Conservation (phyloP, 2,329 filamentous ascomycete genomes). For the Fulvia fulva region DNA sequence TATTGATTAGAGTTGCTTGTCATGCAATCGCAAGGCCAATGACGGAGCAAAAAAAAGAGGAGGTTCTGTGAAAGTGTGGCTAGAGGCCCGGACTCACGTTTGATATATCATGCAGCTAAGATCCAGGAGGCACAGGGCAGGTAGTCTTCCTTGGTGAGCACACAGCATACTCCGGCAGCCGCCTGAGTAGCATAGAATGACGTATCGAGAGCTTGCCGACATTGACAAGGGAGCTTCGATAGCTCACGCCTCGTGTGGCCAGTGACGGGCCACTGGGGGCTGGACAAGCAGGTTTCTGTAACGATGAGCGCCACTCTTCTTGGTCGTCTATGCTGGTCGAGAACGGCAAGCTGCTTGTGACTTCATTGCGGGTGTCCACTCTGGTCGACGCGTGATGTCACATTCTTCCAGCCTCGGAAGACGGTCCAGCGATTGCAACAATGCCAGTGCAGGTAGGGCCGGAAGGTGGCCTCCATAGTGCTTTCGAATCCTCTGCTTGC, state of each 20-base stretch:
- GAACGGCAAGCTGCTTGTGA: conserved; percentile 10
- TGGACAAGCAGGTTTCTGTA: conserved; percentile 18
- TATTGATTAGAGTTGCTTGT: conserved; percentile 47
- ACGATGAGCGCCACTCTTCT: conserved; percentile 13
- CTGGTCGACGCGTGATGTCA: conserved; percentile 3
- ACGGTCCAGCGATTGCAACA: neutral
- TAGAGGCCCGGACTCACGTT: conserved; percentile 13
- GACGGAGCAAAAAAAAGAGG: conserved; percentile 15
- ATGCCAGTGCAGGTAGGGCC: neutral
- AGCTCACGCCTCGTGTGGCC: conserved; percentile 29
- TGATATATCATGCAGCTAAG: conserved; percentile 19
- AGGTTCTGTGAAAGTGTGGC: conserved; percentile 17
- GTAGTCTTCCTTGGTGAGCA: conserved; percentile 1
- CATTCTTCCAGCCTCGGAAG: conserved; percentile 1
- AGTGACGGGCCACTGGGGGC: conserved; percentile 17
- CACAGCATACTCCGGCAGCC: neutral
- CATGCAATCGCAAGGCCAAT: conserved; percentile 39
- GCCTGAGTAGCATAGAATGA: conserved; percentile 15
- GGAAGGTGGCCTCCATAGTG: neutral
- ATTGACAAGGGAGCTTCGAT: conserved; percentile 11
- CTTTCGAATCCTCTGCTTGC: neutral
- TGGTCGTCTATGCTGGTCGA: conserved; percentile 8
- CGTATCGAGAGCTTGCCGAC: conserved; percentile 9
- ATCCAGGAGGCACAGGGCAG: conserved; percentile 8
- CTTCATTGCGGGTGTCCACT: conserved; percentile 10